These are phyloP conservation scores for Chaetothyriales sp. DNA, from an alignment of 2,329 filamentous ascomycete genomes.

Conservation along the genomic window DNA sequence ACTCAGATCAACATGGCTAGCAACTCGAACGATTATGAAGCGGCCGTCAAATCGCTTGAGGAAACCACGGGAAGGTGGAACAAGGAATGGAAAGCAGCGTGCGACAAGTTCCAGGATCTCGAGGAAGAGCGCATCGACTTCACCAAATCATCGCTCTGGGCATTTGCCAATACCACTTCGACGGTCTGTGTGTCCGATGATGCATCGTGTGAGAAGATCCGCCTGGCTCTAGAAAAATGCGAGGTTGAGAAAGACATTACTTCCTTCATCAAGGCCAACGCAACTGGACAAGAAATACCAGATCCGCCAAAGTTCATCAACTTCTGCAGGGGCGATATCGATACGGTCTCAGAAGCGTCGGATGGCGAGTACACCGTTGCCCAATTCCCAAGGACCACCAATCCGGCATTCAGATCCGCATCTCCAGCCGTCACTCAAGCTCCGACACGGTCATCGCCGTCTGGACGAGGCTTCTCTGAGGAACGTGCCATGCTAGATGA, in stretches of 20 bases:
- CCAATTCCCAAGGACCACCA: conserved; percentile 88
- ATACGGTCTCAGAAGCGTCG: conserved; percentile 67
- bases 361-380: conserved; percentile 88
- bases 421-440: conserved; percentile 55
- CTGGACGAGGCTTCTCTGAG: neutral
- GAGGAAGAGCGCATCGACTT: conserved; percentile 96
- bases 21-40: conserved; percentile 87
- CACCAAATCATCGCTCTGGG: conserved; percentile 95
- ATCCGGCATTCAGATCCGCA: conserved; percentile 87
- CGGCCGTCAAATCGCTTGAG: conserved; percentile 80
- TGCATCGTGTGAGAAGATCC: conserved; percentile 88
- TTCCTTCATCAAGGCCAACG: conserved; percentile 72
- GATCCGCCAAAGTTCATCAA: conserved; percentile 98
- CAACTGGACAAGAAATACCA: conserved; percentile 93
- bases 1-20: conserved; percentile 89
- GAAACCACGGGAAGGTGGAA: conserved; percentile 96
- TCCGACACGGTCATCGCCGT: conserved; percentile 6
- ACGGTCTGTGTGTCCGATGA: conserved; percentile 98
- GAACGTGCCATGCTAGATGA: conserved; percentile 19
- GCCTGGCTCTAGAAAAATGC: conserved; percentile 82
- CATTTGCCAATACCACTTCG: conserved; percentile 90
- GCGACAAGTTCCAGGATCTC: conserved; percentile 95
- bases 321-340: conserved; percentile 81
- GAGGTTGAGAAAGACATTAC: conserved; percentile 94
- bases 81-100: conserved; percentile 92